Evolutionary conservation across 2,329 filamentous ascomycete genomes (phyloP).

Genomic region (Stachybotrys chlorohalonatus): DNA sequence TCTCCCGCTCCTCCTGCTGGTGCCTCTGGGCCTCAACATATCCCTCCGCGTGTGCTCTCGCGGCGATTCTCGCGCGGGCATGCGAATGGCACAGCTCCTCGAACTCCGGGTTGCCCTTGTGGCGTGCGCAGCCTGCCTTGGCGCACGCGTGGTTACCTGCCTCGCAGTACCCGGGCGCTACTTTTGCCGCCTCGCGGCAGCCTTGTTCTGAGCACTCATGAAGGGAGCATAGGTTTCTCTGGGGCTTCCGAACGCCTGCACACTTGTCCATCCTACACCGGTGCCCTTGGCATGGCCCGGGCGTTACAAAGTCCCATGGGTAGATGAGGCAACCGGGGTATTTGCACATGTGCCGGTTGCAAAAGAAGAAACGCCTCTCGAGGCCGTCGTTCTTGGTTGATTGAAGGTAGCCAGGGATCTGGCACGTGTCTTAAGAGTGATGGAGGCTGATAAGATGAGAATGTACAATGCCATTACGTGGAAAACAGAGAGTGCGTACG

Average conservation of each 20-base stretch:
- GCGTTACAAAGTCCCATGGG: background rate
- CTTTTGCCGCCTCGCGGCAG: background rate
- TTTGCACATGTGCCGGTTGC: background rate
- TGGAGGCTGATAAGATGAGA: background rate
- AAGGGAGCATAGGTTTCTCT: background rate
- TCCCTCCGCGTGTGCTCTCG: background rate
- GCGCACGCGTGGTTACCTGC: background rate
- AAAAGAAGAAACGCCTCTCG: background rate
- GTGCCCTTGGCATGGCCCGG: background rate
- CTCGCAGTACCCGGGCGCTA: background rate
- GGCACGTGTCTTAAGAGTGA: background rate
- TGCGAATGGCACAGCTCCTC: background rate
- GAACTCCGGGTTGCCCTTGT: background rate
- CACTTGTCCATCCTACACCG: background rate
- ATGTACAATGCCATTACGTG: too few species aligned
- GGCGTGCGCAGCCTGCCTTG: background rate
- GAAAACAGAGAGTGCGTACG: background rate
- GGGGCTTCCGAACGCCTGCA: background rate
- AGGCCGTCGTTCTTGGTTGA: background rate
- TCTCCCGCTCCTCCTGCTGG: background rate
- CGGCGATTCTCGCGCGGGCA: background rate
- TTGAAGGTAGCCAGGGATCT: background rate
- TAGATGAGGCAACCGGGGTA: background rate
- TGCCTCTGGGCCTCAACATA: background rate
- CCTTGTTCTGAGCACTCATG: background rate